phyloP scores from a whole-genome alignment of 495 filamentous ascomycete species.

The Penicillium canescens region DNA sequence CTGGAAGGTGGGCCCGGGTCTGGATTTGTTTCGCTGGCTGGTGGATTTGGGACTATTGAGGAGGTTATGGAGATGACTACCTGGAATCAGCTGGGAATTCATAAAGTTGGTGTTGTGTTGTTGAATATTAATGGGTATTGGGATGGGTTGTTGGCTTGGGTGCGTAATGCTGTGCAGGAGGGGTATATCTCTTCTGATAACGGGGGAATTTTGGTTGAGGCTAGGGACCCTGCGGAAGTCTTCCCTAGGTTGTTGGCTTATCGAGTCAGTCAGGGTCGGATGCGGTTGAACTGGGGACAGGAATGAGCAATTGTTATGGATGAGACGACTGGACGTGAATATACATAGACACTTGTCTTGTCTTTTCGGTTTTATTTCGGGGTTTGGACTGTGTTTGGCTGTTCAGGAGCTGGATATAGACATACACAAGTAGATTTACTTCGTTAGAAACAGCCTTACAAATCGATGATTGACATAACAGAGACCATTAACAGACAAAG shows the following conservation, averaged over 20 bases:
- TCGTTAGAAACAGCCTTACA: constrained; percentile 5
- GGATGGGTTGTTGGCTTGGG: constrained; percentile 82
- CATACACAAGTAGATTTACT: neutral
- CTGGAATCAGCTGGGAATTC: constrained; percentile 98
- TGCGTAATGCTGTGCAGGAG: constrained; percentile 69
- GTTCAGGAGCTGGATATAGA: neutral
- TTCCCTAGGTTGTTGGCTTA: constrained; percentile 71
- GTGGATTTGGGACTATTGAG: constrained; percentile 93
- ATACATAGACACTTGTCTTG: neutral
- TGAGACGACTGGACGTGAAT: neutral
- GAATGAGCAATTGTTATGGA: constrained; percentile 41
- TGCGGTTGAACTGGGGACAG: constrained; percentile 79
- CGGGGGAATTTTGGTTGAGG: constrained; percentile 75
- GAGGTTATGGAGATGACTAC: constrained; percentile 96
- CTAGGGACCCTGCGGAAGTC: constrained; percentile 67
- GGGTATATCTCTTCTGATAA: constrained; percentile 75
- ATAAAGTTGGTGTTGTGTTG: constrained; percentile 75
- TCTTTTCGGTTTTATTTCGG: neutral
- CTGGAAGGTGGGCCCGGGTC: constrained; percentile 75
- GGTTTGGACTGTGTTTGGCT: neutral
- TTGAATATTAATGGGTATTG: constrained; percentile 90
- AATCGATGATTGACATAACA: constrained; percentile 9
- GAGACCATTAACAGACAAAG: constrained; percentile 14
- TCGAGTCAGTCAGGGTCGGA: constrained; percentile 67
- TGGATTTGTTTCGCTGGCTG: constrained; percentile 87